These are phyloP conservation scores for Speleostelium caveatum DNA, from an alignment of 78 protist genomes.

Conservation along the genomic window DNA sequence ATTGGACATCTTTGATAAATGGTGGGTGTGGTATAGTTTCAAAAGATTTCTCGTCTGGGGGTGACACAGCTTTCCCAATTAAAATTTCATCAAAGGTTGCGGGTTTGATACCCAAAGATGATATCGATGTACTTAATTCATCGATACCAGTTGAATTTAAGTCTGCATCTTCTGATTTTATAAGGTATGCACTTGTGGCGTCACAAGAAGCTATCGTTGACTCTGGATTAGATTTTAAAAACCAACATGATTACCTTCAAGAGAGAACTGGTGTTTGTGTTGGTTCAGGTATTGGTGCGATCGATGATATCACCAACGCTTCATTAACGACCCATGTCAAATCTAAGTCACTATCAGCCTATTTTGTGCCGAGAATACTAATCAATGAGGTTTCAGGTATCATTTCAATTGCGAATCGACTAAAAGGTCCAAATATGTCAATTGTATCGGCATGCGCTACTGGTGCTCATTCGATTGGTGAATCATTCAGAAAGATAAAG, in stretches of 20 bases:
- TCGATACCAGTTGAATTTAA: background rate
- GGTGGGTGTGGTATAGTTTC: constrained; percentile 46
- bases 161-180: constrained; percentile 68
- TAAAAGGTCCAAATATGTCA: constrained; percentile 93
- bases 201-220: constrained; percentile 87
- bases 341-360: constrained; percentile 85
- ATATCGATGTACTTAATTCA: background rate
- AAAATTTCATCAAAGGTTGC: constrained; percentile 23
- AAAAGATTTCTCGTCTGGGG: background rate
- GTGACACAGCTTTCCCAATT: background rate
- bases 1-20: constrained; percentile 80
- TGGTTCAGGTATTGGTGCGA: constrained; percentile 92
- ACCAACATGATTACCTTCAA: background rate
- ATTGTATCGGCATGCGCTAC: constrained; percentile 97
- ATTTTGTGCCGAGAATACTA: constrained; percentile 93
- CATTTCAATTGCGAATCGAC: constrained; percentile 68
- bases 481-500: constrained; percentile 83
- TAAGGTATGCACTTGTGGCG: constrained; percentile 88
- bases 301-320: constrained; percentile 79
- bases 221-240: constrained; percentile 19
- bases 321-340: background rate
- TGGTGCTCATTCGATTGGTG: constrained; percentile 96
- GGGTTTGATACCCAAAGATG: constrained; percentile 51
- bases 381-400: constrained; percentile 93
- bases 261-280: constrained; percentile 82